A percentile compares a stretch with the other conserved stretches of the same genome.
These are phyloP conservation scores for Tetrahymena malaccensis DNA, from an alignment of 73 alveolate genomes.

Conservation along the genomic window DNA sequence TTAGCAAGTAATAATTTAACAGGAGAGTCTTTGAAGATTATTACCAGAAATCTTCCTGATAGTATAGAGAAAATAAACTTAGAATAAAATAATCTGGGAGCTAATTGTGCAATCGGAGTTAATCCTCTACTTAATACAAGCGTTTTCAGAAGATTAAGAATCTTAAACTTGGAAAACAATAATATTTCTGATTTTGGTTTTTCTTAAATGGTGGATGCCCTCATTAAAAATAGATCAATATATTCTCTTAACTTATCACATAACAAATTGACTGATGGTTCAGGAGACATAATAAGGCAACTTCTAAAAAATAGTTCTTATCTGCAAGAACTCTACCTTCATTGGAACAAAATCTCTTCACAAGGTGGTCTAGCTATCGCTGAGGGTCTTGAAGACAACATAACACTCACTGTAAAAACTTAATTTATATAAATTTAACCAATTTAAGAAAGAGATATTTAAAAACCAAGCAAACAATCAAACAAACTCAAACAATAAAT, in stretches of 20 bases:
- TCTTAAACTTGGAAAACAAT: conserved; percentile 21
- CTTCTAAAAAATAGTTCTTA: conserved; percentile 3
- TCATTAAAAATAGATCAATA: conserved; percentile 8
- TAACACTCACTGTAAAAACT: conserved; percentile 7
- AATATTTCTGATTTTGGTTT: conserved; percentile 10
- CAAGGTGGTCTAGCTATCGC: conserved; percentile 20
- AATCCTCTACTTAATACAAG: background rate
- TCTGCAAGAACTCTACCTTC: conserved; percentile 20
- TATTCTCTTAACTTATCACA: conserved; percentile 9
- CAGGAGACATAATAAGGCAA: conserved; percentile 14
- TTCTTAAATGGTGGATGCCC: background rate
- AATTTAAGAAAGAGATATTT: no score
- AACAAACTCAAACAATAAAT: no score
- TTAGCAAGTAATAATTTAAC: background rate
- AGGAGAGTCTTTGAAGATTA: background rate
- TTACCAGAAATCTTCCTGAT: background rate
- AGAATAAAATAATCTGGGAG: background rate
- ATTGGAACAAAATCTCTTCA: conserved; percentile 16
- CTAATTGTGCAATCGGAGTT: background rate
- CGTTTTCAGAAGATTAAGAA: background rate
- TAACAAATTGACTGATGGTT: conserved; percentile 11
- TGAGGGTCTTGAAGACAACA: conserved; percentile 4
- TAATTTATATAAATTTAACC: background rate
- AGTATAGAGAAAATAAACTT: background rate
- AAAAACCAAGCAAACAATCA: no score